phyloP scores from a whole-genome alignment of 2,329 filamentous ascomycete genomes.

The Berkeleyomyces basicola region DNA sequence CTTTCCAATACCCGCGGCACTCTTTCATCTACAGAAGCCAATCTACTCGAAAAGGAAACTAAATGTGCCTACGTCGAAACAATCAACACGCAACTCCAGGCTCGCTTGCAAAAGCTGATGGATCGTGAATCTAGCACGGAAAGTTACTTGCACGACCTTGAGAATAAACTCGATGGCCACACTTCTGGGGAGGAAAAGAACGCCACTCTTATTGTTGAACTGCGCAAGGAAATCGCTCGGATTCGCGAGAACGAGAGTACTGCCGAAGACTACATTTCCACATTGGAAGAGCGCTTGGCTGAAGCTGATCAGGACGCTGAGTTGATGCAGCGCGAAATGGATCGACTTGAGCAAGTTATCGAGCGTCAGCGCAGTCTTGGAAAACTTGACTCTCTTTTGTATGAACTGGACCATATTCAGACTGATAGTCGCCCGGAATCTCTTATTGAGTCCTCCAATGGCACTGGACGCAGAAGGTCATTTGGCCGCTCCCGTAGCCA shows the following conservation, averaged over 20 bases:
- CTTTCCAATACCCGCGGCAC: constrained; percentile 75
- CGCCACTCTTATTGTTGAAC: constrained; percentile 63
- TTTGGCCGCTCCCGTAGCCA: constrained; percentile 21
- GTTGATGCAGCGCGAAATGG: constrained; percentile 91
- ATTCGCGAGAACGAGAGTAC: constrained; percentile 78
- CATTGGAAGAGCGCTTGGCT: constrained; percentile 82
- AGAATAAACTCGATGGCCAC: constrained; percentile 77
- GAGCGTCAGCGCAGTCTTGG: constrained; percentile 90
- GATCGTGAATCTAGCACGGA: constrained; percentile 87
- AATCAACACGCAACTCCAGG: constrained; percentile 75
- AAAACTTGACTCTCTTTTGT: constrained; percentile 79
- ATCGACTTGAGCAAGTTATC: constrained; percentile 83
- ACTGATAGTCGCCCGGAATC: constrained; percentile 19
- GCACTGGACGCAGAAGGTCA: constrained; percentile 23
- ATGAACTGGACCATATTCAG: constrained; percentile 65
- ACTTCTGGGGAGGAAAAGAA: constrained; percentile 89
- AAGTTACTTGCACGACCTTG: constrained; percentile 80
- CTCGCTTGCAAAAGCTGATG: constrained; percentile 78
- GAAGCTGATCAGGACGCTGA: constrained; percentile 94
- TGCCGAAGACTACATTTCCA: constrained; percentile 94
- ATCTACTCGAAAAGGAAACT: constrained; percentile 78
- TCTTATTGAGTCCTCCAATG: constrained; percentile 4
- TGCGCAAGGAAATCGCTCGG: constrained; percentile 80
- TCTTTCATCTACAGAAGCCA: constrained; percentile 71
- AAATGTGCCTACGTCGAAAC: constrained; percentile 88